Percentiles rank a stretch among this genome's conserved stretches.
phyloP scores from a whole-genome alignment of 2,329 filamentous ascomycete genomes.

The Aspergillus phoenicis region DNA sequence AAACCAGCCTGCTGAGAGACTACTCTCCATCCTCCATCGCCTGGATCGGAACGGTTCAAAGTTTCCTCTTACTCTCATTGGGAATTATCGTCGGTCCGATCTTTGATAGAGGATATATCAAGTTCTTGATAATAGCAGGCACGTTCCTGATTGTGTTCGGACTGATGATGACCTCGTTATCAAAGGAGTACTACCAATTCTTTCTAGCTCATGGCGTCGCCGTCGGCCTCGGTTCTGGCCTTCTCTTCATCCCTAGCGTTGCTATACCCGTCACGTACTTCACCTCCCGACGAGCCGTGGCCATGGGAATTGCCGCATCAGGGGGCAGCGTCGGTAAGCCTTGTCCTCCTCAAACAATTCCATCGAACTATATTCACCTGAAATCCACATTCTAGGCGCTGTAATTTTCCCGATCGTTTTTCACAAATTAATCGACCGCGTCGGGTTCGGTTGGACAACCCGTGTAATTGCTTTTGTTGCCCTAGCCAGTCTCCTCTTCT shows the following conservation, averaged over 20 bases:
- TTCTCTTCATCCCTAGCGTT: conserved; percentile 6
- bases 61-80: conserved; percentile 9
- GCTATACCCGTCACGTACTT: conserved; percentile 8
- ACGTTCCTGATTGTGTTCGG: conserved; percentile 7
- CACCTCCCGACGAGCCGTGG: background rate
- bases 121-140: conserved; percentile 1
- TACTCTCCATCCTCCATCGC: conserved; percentile 8
- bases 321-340: background rate
- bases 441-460: background rate
- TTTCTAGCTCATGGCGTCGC: conserved; percentile 4
- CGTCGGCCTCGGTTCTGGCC: background rate
- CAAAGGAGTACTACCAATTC: conserved; percentile 5
- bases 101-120: conserved; percentile 9
- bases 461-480: background rate
- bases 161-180: conserved; percentile 10
- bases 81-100: conserved; percentile 9
- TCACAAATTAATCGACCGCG: background rate
- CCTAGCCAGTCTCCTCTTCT: background rate
- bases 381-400: background rate
- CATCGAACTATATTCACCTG: no score
- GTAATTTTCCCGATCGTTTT: background rate
- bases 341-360: background rate
- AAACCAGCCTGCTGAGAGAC: conserved; percentile 8
- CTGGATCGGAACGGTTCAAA: conserved; percentile 9
- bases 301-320: background rate